phyloP scores from a whole-genome alignment of 202 grass and related monocot species.

The Saccharum hybrid region DNA sequence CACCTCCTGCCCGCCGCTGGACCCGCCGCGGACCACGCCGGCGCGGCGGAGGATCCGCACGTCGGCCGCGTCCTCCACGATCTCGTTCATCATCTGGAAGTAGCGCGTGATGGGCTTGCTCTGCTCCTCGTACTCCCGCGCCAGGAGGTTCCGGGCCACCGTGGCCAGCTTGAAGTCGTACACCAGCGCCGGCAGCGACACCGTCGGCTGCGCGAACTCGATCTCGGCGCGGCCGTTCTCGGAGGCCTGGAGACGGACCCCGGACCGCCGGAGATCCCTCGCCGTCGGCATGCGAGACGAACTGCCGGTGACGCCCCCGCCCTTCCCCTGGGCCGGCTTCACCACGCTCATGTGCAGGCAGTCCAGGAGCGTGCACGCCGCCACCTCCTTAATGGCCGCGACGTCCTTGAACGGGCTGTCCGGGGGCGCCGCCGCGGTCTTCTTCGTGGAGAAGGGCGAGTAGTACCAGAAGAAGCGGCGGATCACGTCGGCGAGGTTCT shows the following conservation, averaged over 20 bases:
- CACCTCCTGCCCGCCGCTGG: no score
- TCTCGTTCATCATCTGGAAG: no score
- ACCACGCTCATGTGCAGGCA: conserved; percentile 43
- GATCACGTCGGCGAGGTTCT: no score
- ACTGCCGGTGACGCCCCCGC: not conserved
- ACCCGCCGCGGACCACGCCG: no score
- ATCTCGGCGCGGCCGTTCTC: conserved; percentile 13
- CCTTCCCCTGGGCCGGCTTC: not conserved
- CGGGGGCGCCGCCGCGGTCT: not conserved
- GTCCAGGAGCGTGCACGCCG: conserved; percentile 44
- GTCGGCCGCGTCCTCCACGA: no score
- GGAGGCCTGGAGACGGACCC: conserved; percentile 25
- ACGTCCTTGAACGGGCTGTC: not conserved
- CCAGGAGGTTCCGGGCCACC: no score
- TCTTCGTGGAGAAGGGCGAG: conserved; percentile 49
- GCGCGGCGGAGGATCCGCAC: no score
- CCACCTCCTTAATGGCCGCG: not conserved
- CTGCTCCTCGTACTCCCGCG: no score
- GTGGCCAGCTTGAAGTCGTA: no score
- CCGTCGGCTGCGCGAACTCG: not conserved
- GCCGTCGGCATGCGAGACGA: conserved; percentile 38
- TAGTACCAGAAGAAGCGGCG: conserved; percentile 63
- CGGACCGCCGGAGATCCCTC: conserved; percentile 41
- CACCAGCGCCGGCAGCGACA: conserved; percentile 6
- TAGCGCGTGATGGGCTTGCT: no score